These are phyloP conservation scores for Talaromyces sp. DNA, from an alignment of 2,329 filamentous ascomycete genomes.

Conservation along the genomic window DNA sequence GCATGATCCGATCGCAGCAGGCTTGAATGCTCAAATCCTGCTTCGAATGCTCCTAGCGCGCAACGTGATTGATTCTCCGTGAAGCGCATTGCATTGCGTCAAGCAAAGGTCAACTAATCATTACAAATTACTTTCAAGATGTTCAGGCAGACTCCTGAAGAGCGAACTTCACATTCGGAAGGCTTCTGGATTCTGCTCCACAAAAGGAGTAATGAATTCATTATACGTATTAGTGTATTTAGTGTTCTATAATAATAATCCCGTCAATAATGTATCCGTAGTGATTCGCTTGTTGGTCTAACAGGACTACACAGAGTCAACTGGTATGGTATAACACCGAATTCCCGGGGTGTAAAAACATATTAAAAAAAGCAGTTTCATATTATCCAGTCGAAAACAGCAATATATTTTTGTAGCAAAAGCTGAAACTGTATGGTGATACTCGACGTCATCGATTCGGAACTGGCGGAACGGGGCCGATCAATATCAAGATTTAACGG, in stretches of 20 bases:
- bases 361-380: too few relatives aligned
- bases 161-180: neutral
- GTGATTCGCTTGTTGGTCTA: neutral
- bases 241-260: neutral
- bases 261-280: neutral
- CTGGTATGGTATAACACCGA: neutral
- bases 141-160: neutral
- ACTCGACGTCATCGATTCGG: constrained; percentile 1
- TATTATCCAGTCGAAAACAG: neutral
- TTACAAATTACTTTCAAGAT: neutral
- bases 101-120: neutral
- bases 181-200: neutral
- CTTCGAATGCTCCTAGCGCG: too few relatives aligned
- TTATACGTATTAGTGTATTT: too few relatives aligned
- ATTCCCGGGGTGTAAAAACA: too few relatives aligned
- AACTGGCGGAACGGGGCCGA: neutral
- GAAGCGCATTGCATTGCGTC: neutral
- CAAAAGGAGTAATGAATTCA: neutral
- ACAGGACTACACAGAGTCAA: neutral
- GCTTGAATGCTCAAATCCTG: neutral
- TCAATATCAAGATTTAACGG: neutral
- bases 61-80: neutral
- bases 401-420: neutral
- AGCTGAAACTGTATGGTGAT: neutral
- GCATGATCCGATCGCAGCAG: neutral